Base-by-base conservation (phyloP, 2,329 filamentous ascomycete genomes). In the Aspergillus nomiae region DNA sequence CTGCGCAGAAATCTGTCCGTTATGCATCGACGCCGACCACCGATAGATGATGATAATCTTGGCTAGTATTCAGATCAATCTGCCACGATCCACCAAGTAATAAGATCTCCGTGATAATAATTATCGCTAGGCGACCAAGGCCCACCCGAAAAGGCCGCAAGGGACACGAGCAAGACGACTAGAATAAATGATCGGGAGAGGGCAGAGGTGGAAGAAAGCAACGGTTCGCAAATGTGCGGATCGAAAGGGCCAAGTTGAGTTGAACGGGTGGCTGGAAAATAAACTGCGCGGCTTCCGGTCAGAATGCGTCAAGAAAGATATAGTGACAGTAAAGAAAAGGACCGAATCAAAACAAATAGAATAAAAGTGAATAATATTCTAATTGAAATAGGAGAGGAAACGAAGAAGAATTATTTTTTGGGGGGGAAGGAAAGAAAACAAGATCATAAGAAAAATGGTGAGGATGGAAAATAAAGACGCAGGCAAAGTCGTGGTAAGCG, bases 211-310 rank as follows among this genome's bases (percentile, higher is more conserved):
- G 68, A 58, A 59, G 65, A 66, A 65, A 69, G 65, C 59, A 62
- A 69, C 62, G 68, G 67, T 71, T 68, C 59, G 67, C 72, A 71
- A 21, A 56, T 53, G 54, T 58, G 53, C 73, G 74, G 67, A 76
- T 69, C 74, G 74, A 74, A 75, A 75, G 74, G 70, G 73, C 72
- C 66, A 60, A 59, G 56, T 57, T 36, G 62, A 62, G 14, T 63
- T 51, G 56, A 58, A 38, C 51, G 51, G 71, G 71, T 75, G 73
- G 73, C 73, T 76, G 75, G 74, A 76, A 46, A 65, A 68, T 71
- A 70, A 73, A 71, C 67, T 71, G 71, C 70, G 69, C 70, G 69
- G 65, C 60, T 59, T 69, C 63, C 65, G 66, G 65, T 59, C 69
- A 62, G 63, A 68, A 68, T 69, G 68, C 65, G 64, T 66, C 61